A percentile compares a stretch with the other conserved stretches of the same genome.
Conservation (phyloP, 306 rosid genomes). For the Cucumis melo region DNA sequence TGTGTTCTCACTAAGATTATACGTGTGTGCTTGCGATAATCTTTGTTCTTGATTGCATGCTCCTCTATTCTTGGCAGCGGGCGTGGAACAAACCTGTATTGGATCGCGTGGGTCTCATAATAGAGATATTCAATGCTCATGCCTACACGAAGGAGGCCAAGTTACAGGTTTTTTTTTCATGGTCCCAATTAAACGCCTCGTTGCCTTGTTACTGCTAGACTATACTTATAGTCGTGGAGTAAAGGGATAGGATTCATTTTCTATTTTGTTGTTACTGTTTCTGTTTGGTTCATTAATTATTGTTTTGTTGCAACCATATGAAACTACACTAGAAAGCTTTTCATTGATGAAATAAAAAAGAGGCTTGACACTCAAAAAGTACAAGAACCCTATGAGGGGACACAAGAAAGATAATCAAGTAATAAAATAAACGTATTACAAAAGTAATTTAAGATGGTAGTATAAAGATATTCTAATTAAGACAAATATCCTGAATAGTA, state of each 20-base stretch:
- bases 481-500: too few species aligned
- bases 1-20: background rate
- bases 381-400: too few species aligned
- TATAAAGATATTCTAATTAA: too few species aligned
- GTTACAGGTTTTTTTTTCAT: constrained; percentile 43
- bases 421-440: too few species aligned
- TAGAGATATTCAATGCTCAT: constrained; percentile 92
- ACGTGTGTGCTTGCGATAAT: background rate
- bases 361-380: too few species aligned
- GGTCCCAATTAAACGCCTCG: background rate
- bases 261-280: background rate
- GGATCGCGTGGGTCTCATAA: constrained; percentile 86
- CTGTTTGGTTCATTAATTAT: background rate
- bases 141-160: constrained; percentile 78
- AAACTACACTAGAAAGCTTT: too few species aligned
- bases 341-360: too few species aligned
- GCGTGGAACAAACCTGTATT: constrained; percentile 64
- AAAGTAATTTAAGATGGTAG: too few species aligned
- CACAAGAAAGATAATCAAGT: too few species aligned
- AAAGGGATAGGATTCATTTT: background rate
- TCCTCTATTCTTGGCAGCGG: constrained; percentile 26
- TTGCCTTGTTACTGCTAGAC: background rate
- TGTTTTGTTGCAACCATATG: background rate
- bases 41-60: background rate
- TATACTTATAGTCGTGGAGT: background rate